These are phyloP conservation scores for Phytopythium ostracodes DNA, from an alignment of 352 stramenopile genomes.

Conservation along the genomic window DNA sequence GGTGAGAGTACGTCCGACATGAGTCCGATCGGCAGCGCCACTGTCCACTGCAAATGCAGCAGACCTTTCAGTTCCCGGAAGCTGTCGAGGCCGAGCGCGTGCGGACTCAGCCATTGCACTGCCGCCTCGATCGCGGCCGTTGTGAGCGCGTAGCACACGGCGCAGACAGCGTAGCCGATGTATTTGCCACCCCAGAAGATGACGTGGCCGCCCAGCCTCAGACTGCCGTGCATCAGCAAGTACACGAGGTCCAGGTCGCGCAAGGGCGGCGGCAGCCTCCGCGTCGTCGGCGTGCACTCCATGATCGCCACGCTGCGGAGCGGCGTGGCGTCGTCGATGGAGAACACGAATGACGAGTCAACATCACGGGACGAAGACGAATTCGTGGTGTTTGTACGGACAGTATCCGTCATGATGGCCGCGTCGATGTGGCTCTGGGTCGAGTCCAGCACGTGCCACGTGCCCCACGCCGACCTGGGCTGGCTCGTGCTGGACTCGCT, in stretches of 20 bases:
- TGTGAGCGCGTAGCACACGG: slow-evolving; percentile 20
- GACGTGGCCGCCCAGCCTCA: background rate
- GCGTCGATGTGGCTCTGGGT: background rate
- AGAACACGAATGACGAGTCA: slow-evolving; percentile 3
- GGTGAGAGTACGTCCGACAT: slow-evolving; percentile 28
- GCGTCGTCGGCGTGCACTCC: slow-evolving; percentile 3
- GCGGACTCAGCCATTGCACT: slow-evolving; percentile 5
- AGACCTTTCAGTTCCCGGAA: slow-evolving; percentile 15
- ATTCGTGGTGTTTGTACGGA: background rate
- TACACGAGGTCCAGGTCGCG: background rate
- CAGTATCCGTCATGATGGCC: background rate
- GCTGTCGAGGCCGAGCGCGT: slow-evolving; percentile 10
- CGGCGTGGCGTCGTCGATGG: slow-evolving; percentile 26
- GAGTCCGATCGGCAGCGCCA: slow-evolving; percentile 26
- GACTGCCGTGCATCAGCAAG: slow-evolving; percentile 5
- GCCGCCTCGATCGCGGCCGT: slow-evolving; percentile 13
- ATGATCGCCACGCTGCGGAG: slow-evolving; percentile 30
- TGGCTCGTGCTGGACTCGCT: background rate
- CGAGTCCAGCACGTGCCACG: slow-evolving; percentile 1
- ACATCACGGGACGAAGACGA: background rate
- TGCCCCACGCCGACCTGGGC: background rate
- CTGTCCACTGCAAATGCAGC: slow-evolving; percentile 26
- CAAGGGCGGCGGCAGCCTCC: slow-evolving; percentile 2
- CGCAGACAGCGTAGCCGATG: slow-evolving; percentile 25
- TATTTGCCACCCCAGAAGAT: slow-evolving; percentile 24